A percentile compares a stretch with the other conserved stretches of the same genome.
These are phyloP conservation scores for Aureobasidium namibiae DNA, from an alignment of 2,329 filamentous ascomycete genomes.

Conservation along the genomic window DNA sequence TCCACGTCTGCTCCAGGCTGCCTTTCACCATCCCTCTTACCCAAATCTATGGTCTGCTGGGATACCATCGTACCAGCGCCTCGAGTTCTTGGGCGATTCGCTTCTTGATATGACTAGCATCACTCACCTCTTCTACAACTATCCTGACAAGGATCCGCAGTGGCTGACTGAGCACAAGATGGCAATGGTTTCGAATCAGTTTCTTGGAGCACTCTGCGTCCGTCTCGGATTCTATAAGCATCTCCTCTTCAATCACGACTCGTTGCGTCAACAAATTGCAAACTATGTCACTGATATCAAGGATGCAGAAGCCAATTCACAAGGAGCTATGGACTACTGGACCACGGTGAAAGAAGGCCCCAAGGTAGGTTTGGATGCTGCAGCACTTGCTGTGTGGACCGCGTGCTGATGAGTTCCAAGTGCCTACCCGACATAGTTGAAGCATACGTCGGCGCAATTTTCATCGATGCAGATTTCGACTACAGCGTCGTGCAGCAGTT, in stretches of 20 bases:
- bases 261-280: slow-evolving; percentile 46
- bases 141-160: slow-evolving; percentile 76
- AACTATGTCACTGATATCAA: slow-evolving; percentile 51
- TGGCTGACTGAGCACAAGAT: slow-evolving; percentile 99
- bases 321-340: slow-evolving; percentile 61
- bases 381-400: too few relatives aligned
- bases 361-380: slow-evolving; percentile 36
- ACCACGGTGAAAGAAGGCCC: slow-evolving; percentile 54
- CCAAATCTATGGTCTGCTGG: slow-evolving; percentile 59
- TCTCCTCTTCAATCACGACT: slow-evolving; percentile 45
- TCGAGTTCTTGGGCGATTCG: slow-evolving; percentile 88
- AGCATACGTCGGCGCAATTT: slow-evolving; percentile 80
- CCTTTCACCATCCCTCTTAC: slow-evolving; percentile 82
- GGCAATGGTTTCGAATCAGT: slow-evolving; percentile 98
- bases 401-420: slow-evolving; percentile 12
- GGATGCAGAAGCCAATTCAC: slow-evolving; percentile 41
- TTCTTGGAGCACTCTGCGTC: slow-evolving; percentile 74
- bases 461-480: slow-evolving; percentile 79
- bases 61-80: slow-evolving; percentile 81
- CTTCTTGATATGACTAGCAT: slow-evolving; percentile 81
- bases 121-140: slow-evolving; percentile 68
- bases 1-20: slow-evolving; percentile 69
- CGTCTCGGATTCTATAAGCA: slow-evolving; percentile 69
- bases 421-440: slow-evolving; percentile 81
- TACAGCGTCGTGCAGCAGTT: slow-evolving; percentile 66